phyloP scores from a whole-genome alignment of 441 rosid genomes.

The Jatropha podagrica region DNA sequence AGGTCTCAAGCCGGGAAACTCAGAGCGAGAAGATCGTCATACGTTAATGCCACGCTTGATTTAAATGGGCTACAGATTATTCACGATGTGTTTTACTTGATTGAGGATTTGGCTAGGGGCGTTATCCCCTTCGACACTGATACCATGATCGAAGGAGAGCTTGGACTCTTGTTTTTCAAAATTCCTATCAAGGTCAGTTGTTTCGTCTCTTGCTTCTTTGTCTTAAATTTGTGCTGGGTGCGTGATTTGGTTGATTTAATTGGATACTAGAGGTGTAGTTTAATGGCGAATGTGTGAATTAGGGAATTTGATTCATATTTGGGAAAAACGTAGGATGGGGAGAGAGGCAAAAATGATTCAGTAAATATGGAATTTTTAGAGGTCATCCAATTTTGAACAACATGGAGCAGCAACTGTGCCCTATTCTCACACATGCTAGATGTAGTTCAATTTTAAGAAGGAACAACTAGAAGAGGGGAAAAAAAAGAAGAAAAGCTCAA shows the following conservation, averaged over 20 bases:
- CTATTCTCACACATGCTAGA: no score
- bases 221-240: background rate
- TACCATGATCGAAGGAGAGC: constrained; percentile 50
- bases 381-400: background rate
- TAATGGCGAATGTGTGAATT: background rate
- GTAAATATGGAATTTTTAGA: background rate
- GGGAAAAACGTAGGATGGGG: no score
- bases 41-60: constrained; percentile 65
- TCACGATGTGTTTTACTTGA: constrained; percentile 70
- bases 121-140: constrained; percentile 59
- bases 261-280: background rate
- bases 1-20: constrained; percentile 54
- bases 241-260: background rate
- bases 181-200: constrained; percentile 60
- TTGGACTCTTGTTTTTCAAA: constrained; percentile 51
- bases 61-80: constrained; percentile 66
- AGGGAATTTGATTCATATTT: background rate
- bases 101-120: constrained; percentile 64
- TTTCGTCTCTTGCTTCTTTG: background rate
- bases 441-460: no score
- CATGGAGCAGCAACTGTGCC: no score
- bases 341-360: background rate
- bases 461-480: no score
- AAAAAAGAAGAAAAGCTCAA: no score
- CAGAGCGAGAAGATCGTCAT: constrained; percentile 63